A percentile compares a stretch with the other conserved stretches of the same genome.
Conservation (phyloP, 2,329 filamentous ascomycete genomes). For the Colletotrichum sp. region DNA sequence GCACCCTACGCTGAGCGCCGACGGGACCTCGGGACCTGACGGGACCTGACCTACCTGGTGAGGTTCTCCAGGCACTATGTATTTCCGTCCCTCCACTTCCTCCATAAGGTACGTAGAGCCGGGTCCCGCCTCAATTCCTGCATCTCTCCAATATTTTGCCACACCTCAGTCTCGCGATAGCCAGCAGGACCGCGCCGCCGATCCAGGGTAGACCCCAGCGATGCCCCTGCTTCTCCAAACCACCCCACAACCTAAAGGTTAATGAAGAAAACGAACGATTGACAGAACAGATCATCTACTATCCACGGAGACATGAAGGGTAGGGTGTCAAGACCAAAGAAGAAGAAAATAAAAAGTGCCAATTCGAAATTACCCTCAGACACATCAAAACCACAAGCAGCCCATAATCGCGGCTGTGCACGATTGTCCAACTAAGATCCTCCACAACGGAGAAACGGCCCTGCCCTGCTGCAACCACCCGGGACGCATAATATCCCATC, state of each 20-base stretch:
- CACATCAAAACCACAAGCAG: neutral
- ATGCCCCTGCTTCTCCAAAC: neutral
- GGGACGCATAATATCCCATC: neutral
- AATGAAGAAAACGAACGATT: neutral
- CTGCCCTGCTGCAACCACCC: neutral
- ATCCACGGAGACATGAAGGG: neutral
- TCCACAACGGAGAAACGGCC: neutral
- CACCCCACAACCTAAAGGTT: neutral
- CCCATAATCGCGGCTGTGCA: neutral
- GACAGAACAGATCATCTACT: neutral
- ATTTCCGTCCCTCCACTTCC: neutral
- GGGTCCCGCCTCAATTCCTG: neutral
- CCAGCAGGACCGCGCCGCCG: constrained; percentile 11
- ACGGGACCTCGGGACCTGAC: neutral
- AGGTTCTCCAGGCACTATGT: neutral
- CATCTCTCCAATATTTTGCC: neutral
- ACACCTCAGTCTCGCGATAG: neutral
- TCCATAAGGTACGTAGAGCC: no score
- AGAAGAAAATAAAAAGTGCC: neutral
- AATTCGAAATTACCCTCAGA: neutral
- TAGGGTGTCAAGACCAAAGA: neutral
- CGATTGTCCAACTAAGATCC: neutral
- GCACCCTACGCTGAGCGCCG: neutral
- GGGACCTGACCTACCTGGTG: neutral
- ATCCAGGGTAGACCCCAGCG: constrained; percentile 5